Conservation (phyloP, 2,329 filamentous ascomycete genomes). For the Hawksworthiomyces lignivorus region DNA sequence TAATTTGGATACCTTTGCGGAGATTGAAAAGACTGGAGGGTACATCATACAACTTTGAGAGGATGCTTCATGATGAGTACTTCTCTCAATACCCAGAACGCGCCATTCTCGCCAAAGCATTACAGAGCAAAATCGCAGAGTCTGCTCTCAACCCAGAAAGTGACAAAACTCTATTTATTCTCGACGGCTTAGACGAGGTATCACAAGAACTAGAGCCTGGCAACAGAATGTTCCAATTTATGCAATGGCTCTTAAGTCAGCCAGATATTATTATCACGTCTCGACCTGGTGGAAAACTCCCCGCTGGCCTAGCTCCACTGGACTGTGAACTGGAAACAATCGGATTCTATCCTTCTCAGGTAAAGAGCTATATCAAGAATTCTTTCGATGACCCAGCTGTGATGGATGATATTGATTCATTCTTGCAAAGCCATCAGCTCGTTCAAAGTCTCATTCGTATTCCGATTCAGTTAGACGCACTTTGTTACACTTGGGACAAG, state of each 20-base stretch:
- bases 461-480: constrained; percentile 35
- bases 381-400: background rate
- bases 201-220: constrained; percentile 11
- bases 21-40: too few relatives aligned
- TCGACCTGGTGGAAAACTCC: constrained; percentile 15
- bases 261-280: constrained; percentile 33
- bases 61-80: too few relatives aligned
- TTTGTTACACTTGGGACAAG: constrained; percentile 30
- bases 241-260: constrained; percentile 24
- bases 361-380: constrained; percentile 23
- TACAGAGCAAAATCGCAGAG: too few relatives aligned
- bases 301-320: too few relatives aligned
- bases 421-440: constrained; percentile 24
- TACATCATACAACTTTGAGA: too few relatives aligned
- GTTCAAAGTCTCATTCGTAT: constrained; percentile 31
- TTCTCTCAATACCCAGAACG: too few relatives aligned
- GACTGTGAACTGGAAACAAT: constrained; percentile 33
- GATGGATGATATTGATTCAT: constrained; percentile 17
- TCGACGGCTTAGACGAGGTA: constrained; percentile 38
- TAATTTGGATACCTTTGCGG: constrained; percentile 35
- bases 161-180: constrained; percentile 27
- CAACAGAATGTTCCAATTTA: constrained; percentile 16
- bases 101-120: constrained; percentile 15
- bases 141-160: constrained; percentile 20
- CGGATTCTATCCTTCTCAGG: constrained; percentile 30